phyloP scores from a whole-genome alignment of 352 stramenopile species.

The Globisporangium mamillatum region DNA sequence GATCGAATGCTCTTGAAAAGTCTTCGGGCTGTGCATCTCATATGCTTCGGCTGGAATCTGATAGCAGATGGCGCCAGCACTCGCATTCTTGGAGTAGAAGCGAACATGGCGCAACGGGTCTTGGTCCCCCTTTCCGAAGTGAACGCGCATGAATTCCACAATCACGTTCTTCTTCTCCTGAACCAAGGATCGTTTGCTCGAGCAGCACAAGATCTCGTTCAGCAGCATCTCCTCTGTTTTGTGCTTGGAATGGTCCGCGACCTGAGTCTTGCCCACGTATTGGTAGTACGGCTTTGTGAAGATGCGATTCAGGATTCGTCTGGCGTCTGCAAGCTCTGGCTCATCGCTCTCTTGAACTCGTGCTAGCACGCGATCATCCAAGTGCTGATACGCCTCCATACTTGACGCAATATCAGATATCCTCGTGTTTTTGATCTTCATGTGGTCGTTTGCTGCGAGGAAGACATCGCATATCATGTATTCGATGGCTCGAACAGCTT shows the following conservation, averaged over 20 bases:
- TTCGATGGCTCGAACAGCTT: conserved; percentile 75
- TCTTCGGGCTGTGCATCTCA: conserved; percentile 58
- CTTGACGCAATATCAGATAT: conserved; percentile 66
- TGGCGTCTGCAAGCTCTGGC: conserved; percentile 40
- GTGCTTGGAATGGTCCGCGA: conserved; percentile 41
- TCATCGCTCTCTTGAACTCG: conserved; percentile 73
- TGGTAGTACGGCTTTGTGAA: conserved; percentile 73
- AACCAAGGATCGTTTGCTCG: conserved; percentile 25
- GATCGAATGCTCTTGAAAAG: conserved; percentile 68
- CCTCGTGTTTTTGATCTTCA: conserved; percentile 55
- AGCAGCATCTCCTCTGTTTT: conserved; percentile 52
- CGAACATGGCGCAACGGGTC: conserved; percentile 71
- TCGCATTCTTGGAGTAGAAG: conserved; percentile 79
- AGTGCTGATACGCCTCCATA: conserved; percentile 76
- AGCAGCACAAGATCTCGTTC: conserved; percentile 59
- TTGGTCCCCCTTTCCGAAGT: conserved; percentile 77
- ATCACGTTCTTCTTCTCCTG: conserved; percentile 62
- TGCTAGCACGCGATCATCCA: conserved; percentile 78
- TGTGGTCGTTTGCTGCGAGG: conserved; percentile 57
- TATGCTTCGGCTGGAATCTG: conserved; percentile 52
- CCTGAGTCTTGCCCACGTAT: conserved; percentile 62
- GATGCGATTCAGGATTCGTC: conserved; percentile 58
- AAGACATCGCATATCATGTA: conserved; percentile 88
- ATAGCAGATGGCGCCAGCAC: conserved; percentile 43
- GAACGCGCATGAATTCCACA: conserved; percentile 72